Conservation (phyloP, 164 flowering plant genomes). For the Berberis vulgaris region DNA sequence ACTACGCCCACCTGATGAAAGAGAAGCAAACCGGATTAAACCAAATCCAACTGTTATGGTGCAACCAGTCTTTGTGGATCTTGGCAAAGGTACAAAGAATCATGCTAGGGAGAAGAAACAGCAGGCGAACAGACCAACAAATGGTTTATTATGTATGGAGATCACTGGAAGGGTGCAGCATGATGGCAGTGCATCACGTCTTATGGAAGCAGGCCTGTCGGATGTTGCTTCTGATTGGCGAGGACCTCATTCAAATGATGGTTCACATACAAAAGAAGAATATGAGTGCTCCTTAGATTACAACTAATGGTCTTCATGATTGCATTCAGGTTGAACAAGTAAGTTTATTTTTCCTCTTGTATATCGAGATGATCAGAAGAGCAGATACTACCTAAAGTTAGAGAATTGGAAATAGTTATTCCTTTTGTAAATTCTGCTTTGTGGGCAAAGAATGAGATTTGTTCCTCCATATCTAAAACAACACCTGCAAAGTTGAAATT, state of each 20-base stretch:
- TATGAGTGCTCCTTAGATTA: constrained; percentile 3
- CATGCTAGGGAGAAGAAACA: constrained; percentile 33
- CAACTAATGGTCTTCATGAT: not conserved
- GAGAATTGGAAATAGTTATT: too few relatives aligned
- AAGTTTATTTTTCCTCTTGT: too few relatives aligned
- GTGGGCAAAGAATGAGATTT: too few relatives aligned
- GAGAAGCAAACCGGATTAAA: constrained; percentile 68
- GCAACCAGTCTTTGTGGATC: constrained; percentile 64
- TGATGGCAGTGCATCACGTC: constrained; percentile 32
- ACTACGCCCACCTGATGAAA: constrained; percentile 51
- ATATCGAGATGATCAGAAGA: too few relatives aligned
- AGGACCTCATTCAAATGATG: not conserved
- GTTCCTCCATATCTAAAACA: too few relatives aligned
- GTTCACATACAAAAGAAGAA: not conserved
- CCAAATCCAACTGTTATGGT: constrained; percentile 67
- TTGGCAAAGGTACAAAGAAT: constrained; percentile 34
- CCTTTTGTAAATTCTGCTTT: too few relatives aligned
- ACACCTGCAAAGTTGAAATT: too few relatives aligned
- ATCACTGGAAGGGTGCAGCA: constrained; percentile 95
- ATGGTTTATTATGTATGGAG: constrained; percentile 62
- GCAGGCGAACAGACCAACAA: constrained; percentile 21
- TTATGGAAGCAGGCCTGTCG: constrained; percentile 11
- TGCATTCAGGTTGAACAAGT: too few relatives aligned
- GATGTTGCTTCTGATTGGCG: constrained; percentile 17
- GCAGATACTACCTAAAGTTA: too few relatives aligned